Conservation (phyloP, 83 land plant species). For the Picea abies region DNA sequence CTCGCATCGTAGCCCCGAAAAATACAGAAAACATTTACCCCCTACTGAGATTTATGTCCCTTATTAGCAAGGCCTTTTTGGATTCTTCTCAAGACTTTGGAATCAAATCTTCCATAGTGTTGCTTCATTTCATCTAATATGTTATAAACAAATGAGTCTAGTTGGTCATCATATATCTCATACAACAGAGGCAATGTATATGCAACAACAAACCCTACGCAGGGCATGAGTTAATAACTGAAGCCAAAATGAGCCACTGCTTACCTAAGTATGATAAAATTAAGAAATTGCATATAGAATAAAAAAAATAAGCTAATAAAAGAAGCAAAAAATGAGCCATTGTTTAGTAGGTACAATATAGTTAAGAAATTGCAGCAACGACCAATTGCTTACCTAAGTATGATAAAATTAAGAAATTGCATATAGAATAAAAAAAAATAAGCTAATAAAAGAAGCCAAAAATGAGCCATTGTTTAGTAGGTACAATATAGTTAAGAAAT, state of each 20-base stretch:
- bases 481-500: conserved; percentile 55
- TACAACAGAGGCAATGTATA: conserved; percentile 74
- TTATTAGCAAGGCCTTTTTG: conserved; percentile 47
- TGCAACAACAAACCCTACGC: conserved; percentile 70
- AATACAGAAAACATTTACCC: background rate
- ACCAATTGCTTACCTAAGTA: conserved; percentile 72
- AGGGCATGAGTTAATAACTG: background rate
- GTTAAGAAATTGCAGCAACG: conserved; percentile 75
- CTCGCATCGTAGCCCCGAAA: background rate
- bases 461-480: conserved; percentile 34
- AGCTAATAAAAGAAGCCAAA: background rate
- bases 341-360: conserved; percentile 18
- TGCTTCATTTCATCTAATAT: conserved; percentile 40
- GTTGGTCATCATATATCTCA: conserved; percentile 67
- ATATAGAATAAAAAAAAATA: background rate
- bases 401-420: conserved; percentile 60
- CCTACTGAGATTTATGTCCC: conserved; percentile 36
- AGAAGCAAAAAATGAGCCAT: background rate
- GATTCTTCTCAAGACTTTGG: conserved; percentile 46
- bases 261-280: conserved; percentile 70
- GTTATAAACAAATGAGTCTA: conserved; percentile 42
- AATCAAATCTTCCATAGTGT: conserved; percentile 58
- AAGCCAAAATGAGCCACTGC: conserved; percentile 9
- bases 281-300: conserved; percentile 38
- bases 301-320: background rate